Conservation (phyloP, 495 filamentous ascomycete genomes). For the Annulohypoxylon moriforme region DNA sequence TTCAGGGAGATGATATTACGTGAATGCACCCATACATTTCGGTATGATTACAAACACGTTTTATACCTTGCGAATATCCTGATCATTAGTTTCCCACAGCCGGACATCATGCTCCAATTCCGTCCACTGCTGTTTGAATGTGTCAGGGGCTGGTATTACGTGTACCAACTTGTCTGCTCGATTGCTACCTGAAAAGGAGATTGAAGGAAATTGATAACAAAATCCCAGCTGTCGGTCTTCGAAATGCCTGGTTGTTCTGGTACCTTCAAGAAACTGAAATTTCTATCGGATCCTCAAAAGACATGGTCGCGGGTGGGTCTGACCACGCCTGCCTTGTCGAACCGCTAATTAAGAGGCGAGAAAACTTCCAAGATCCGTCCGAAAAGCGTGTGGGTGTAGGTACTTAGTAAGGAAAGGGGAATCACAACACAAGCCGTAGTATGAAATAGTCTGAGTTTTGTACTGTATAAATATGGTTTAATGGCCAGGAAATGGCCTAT, state of each 20-base stretch:
- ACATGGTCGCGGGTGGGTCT: background rate
- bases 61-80: constrained; percentile 19
- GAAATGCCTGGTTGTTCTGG: background rate
- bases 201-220: constrained; percentile 23
- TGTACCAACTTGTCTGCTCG: background rate
- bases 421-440: background rate
- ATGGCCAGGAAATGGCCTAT: constrained; percentile 50
- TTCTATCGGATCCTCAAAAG: background rate
- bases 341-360: constrained; percentile 1
- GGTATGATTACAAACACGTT: constrained; percentile 19
- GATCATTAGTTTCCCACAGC: constrained; percentile 1
- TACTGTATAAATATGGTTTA: constrained; percentile 22
- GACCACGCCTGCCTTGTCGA: background rate
- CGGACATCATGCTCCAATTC: constrained; percentile 4
- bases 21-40: constrained; percentile 31
- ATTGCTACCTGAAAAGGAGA: constrained; percentile 17
- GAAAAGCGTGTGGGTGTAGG: background rate
- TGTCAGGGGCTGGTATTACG: constrained; percentile 1
- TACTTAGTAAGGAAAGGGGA: constrained; percentile 1
- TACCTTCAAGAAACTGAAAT: background rate
- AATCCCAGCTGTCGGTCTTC: constrained; percentile 4
- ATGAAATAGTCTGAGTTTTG: constrained; percentile 18
- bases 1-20: constrained; percentile 6
- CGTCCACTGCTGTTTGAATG: constrained; percentile 2
- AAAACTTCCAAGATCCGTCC: background rate